Evolutionary conservation across 225 moss, liverwort and hornwort species (phyloP), one percentile per base, ranked within the genome.

Genomic region (Straminergon stramineum): DNA sequence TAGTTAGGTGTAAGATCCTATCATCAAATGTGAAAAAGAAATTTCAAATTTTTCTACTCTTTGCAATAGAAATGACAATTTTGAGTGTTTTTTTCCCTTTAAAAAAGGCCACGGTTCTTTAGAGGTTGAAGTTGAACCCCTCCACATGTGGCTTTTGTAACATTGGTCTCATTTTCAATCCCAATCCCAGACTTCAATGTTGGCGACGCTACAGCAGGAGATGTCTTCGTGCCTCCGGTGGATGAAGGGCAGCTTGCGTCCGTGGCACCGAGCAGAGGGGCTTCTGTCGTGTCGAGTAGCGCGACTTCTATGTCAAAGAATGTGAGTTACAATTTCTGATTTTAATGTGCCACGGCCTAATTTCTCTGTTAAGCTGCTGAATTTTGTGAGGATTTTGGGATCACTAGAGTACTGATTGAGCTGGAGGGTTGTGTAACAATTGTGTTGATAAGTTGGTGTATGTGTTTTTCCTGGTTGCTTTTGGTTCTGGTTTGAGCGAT

Each of bases 211-310:
- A 58, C 81, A 31, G 86, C 39, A 56, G 88, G 28, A 45, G 85
- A 51, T 20, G 85, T 32, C 61, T 61, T 61, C 17, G 91, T 74
- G 23, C 53, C 70, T 76, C 79, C 77, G 6, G 83, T 79, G 77
- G 90, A 91, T 22, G 93, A 91, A 63, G 89, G 55, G 80, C 87
- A 84, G 68, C 58, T 89, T 84, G 80, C 76, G 41, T 52, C 89
- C 43, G 81, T 81, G 82, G 68, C 87, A 71, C 89, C 87, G 39
- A 89, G 87, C 39, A 90, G 90, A 78, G 90, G 77, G 56, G 79
- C 86, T 69, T 41, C 89, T 75, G 57, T 66, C 39, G 87, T 93
- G 88, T 88, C 94, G 41, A 93, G 74, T 62, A 90, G 84, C 88
- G 92, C 92, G 64, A 87, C 85, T 89, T 84, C 34, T 7, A 78